Evolutionary conservation across 108 stramenopile species (phyloP).

Genomic region (Craspedostauros australis): DNA sequence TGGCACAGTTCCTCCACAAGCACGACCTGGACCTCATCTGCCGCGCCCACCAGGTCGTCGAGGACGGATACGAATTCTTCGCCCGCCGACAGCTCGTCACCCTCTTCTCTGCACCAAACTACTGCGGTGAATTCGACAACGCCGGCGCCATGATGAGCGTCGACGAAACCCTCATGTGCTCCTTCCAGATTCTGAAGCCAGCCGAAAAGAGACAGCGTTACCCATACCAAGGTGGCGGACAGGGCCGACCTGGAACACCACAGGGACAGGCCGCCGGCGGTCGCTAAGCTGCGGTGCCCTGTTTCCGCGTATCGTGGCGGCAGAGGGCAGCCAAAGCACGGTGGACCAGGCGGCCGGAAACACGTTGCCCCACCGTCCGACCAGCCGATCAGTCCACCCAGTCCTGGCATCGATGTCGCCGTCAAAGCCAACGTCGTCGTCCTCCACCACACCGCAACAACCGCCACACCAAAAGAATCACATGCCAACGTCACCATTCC

Average conservation of each 20-base stretch:
- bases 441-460: too few species aligned
- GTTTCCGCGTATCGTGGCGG: too few species aligned
- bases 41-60: conserved; percentile 99
- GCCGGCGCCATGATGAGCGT: conserved; percentile 99
- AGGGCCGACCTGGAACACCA: conserved; percentile 23
- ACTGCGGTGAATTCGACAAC: conserved; percentile 99
- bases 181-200: conserved; percentile 99
- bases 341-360: too few species aligned
- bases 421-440: too few species aligned
- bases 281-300: too few species aligned
- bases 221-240: conserved; percentile 73
- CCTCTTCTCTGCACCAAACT: conserved; percentile 97
- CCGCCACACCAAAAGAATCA: too few species aligned
- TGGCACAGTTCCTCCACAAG: conserved; percentile 92
- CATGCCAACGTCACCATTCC: too few species aligned
- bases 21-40: conserved; percentile 99
- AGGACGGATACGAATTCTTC: conserved; percentile 99
- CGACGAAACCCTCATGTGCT: conserved; percentile 99
- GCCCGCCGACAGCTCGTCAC: conserved; percentile 98
- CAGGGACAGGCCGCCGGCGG: too few species aligned
- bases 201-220: conserved; percentile 98
- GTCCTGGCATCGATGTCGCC: too few species aligned
- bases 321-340: too few species aligned
- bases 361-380: too few species aligned
- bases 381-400: too few species aligned